A percentile compares a stretch with the other conserved stretches of the same genome.
Evolutionary conservation across 805 yeast species (phyloP).

Genomic region (Ogataea pilisensis): DNA sequence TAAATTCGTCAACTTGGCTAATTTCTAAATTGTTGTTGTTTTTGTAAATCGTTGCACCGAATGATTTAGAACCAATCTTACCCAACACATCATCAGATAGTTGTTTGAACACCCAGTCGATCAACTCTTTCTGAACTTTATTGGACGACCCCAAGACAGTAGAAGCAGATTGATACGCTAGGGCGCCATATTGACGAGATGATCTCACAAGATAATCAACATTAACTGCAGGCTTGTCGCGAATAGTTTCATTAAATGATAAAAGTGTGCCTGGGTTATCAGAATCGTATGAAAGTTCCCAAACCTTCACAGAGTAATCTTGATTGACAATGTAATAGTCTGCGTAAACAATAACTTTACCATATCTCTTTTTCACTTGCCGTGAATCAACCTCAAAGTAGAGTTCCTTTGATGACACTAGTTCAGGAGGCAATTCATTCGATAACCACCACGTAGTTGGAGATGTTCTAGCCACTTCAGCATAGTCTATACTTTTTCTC

Average conservation of each 20-base stretch:
- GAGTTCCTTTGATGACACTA: conserved; percentile 40
- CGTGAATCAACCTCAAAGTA: conserved; percentile 64
- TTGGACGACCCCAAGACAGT: conserved; percentile 31
- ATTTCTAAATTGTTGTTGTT: conserved; percentile 49
- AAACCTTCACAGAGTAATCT: conserved; percentile 63
- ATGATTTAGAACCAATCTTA: conserved; percentile 61
- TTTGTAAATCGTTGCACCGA: conserved; percentile 68
- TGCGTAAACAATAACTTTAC: conserved; percentile 43
- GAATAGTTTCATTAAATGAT: conserved; percentile 29
- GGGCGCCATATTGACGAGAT: conserved; percentile 48
- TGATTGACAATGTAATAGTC: conserved; percentile 70
- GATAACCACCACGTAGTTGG: conserved; percentile 62
- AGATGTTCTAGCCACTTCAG: conserved; percentile 17
- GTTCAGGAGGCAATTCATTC: conserved; percentile 51
- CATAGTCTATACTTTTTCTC: conserved; percentile 9
- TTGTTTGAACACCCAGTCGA: conserved; percentile 33
- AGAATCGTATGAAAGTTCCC: conserved; percentile 54
- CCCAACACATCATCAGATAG: conserved; percentile 33
- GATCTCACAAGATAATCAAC: conserved; percentile 46
- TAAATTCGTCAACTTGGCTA: conserved; percentile 54
- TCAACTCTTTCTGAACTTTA: conserved; percentile 28
- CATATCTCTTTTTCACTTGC: conserved; percentile 52
- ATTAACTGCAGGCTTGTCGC: conserved; percentile 39
- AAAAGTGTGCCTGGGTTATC: conserved; percentile 52
- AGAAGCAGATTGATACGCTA: conserved; percentile 44